Evolutionary conservation across 192 early-diverging fungal genomes (phyloP).

Genomic region (Spizellomyces sp.): DNA sequence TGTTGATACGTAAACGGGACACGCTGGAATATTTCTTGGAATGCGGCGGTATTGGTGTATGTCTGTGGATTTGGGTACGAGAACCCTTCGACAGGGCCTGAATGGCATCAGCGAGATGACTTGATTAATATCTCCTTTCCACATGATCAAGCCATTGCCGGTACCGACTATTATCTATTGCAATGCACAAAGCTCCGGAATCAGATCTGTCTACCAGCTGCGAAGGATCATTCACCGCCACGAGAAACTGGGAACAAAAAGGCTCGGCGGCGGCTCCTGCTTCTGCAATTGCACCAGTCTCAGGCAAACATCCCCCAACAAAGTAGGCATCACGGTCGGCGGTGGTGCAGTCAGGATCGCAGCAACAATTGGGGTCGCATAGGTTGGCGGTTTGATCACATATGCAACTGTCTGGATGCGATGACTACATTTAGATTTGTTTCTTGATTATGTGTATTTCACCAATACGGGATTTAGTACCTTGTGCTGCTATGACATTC

Average conservation of each 20-base stretch:
- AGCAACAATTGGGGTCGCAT: constrained; percentile 34
- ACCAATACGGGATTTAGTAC: too few relatives aligned
- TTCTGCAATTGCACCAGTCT: not conserved
- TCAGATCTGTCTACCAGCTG: too few relatives aligned
- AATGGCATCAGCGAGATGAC: too few relatives aligned
- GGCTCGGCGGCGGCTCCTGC: not conserved
- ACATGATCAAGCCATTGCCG: not conserved
- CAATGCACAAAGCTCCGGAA: too few relatives aligned
- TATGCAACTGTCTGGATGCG: constrained; percentile 8
- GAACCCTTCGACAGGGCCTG: constrained; percentile 29
- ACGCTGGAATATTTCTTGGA: constrained; percentile 16
- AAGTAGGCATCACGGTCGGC: not conserved
- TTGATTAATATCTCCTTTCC: not conserved
- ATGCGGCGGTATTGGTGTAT: constrained; percentile 22
- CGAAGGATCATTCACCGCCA: too few relatives aligned
- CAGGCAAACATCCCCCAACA: not conserved
- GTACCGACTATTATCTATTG: too few relatives aligned
- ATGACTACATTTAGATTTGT: too few relatives aligned
- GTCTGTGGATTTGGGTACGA: constrained; percentile 20
- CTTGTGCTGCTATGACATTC: too few relatives aligned
- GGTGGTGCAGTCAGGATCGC: constrained; percentile 27
- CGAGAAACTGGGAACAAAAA: not conserved
- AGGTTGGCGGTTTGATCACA: constrained; percentile 26
- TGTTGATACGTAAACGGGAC: constrained; percentile 11
- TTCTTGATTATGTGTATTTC: too few relatives aligned